Evolutionary conservation across 1,139 yeast genomes (phyloP), one percentile per base, ranked within the genome.

Genomic region (Magnusiomyces ingens): DNA sequence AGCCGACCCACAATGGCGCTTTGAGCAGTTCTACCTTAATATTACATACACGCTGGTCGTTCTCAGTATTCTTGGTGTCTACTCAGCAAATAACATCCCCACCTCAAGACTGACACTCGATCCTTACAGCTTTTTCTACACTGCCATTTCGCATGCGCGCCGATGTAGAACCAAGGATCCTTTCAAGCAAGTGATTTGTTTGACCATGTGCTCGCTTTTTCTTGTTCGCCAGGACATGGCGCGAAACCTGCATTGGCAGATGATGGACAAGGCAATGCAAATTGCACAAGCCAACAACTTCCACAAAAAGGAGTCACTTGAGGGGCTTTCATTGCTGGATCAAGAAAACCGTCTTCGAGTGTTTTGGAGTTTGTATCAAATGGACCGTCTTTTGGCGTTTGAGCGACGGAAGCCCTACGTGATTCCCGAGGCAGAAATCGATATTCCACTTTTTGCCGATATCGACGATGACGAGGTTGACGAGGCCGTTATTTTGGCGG

Each of bases 231-330:
- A 47, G 36, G 49, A 47, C 44, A 8, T 37, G 21, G 40, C 43
- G 6, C 43, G 44, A n/a, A 32, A 41, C n/a, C 21, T 47, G 13
- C 49, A 47, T 18, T 38, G 44, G 44, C 8, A 6, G 5, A 21
- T 37, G 19, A 47, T 38, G 19, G 44, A 47, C n/a, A 47, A 37
- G 21, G 49, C 49, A 26, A 47, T 47, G 49, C 22, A 37, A 6
- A 47, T 47, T 47, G 44, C 37, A 3, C 12, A n/a, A n/a, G 21
- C 19, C 11, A 5, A 37, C 49, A 47, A 37, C 2, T n/a, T 47
- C 11, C 49, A 47, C 44, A 47, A 47, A 38, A 22, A 21, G n/a
- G 35, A 10, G 13, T 8, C 21, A 2, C 35, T 47, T 17, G 36
- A 47, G 6, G 21, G 15, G 12, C 38, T 13, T 10, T 18, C 49